phyloP scores from a whole-genome alignment of 352 stramenopile species.

The Globisporangium apiculatum region DNA sequence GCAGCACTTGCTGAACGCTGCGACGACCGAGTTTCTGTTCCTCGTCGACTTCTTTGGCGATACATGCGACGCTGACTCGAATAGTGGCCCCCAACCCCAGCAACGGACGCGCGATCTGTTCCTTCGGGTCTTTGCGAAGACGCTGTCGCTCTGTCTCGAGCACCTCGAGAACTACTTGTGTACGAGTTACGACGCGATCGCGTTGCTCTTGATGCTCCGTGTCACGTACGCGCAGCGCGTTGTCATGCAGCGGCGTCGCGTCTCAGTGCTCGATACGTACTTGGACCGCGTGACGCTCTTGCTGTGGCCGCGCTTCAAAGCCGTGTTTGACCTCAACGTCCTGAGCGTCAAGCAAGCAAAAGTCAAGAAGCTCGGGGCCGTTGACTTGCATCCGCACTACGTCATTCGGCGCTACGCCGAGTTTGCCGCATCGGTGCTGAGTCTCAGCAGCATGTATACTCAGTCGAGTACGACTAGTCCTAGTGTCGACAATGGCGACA shows the following conservation, averaged over 20 bases:
- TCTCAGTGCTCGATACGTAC: slow-evolving; percentile 93
- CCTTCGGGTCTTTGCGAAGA: slow-evolving; percentile 93
- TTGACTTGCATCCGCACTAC: slow-evolving; percentile 96
- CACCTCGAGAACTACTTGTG: slow-evolving; percentile 99
- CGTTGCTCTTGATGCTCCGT: slow-evolving; percentile 98
- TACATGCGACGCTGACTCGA: too few species aligned
- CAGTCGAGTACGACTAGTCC: slow-evolving; percentile 22
- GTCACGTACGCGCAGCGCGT: slow-evolving; percentile 86
- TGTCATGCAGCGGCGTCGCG: slow-evolving; percentile 78
- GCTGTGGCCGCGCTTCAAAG: slow-evolving; percentile 96
- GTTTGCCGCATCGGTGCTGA: slow-evolving; percentile 94
- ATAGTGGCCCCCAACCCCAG: slow-evolving; percentile 23
- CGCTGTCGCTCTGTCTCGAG: slow-evolving; percentile 93
- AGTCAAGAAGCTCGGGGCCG: slow-evolving; percentile 86
- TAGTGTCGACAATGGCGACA: background rate
- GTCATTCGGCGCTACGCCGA: slow-evolving; percentile 95
- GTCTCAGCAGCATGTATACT: slow-evolving; percentile 81
- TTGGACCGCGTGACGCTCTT: slow-evolving; percentile 95
- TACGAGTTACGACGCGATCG: slow-evolving; percentile 95
- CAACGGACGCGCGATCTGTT: slow-evolving; percentile 89
- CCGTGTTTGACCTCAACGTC: slow-evolving; percentile 95
- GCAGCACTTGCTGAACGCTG: slow-evolving; percentile 96
- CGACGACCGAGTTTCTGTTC: slow-evolving; percentile 97
- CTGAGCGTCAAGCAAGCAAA: slow-evolving; percentile 87
- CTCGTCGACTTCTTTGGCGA: slow-evolving; percentile 87